Evolutionary conservation across 371 early-diverging fungal genomes (phyloP).

Genomic region (Globomyces sp.): DNA sequence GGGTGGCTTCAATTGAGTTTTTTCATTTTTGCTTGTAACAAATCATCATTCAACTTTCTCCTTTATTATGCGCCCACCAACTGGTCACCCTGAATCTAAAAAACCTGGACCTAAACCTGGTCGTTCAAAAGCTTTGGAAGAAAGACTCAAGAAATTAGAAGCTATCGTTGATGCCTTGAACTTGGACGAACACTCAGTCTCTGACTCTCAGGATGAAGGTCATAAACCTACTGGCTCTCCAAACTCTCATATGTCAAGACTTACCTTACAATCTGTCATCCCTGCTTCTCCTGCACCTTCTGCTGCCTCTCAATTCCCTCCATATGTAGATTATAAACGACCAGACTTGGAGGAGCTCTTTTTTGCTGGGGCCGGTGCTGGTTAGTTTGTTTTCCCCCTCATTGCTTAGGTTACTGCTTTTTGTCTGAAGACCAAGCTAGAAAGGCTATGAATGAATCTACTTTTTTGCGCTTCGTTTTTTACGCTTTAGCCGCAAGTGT

Average conservation of each 20-base stretch:
- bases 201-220: neutral
- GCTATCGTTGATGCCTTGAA: conserved; percentile 19
- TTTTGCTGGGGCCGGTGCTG: neutral
- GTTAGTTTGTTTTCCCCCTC: neutral
- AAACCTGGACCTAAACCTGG: conserved; percentile 21
- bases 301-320: neutral
- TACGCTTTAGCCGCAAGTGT: conserved; percentile 10
- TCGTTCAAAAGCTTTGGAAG: conserved; percentile 18
- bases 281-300: conserved; percentile 9
- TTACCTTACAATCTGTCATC: neutral
- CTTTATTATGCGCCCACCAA: too few species aligned
- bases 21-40: too few species aligned
- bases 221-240: neutral
- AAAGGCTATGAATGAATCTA: conserved; percentile 7
- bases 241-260: neutral
- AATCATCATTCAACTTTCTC: too few species aligned
- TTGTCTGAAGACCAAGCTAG: neutral
- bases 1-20: too few species aligned
- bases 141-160: conserved; percentile 19
- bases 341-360: conserved; percentile 17
- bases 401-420: conserved; percentile 5
- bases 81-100: neutral
- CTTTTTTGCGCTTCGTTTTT: conserved; percentile 2
- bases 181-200: conserved; percentile 6
- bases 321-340: conserved; percentile 5